phyloP scores from a whole-genome alignment of 495 filamentous ascomycete species.

The Daldinia caldariorum region DNA sequence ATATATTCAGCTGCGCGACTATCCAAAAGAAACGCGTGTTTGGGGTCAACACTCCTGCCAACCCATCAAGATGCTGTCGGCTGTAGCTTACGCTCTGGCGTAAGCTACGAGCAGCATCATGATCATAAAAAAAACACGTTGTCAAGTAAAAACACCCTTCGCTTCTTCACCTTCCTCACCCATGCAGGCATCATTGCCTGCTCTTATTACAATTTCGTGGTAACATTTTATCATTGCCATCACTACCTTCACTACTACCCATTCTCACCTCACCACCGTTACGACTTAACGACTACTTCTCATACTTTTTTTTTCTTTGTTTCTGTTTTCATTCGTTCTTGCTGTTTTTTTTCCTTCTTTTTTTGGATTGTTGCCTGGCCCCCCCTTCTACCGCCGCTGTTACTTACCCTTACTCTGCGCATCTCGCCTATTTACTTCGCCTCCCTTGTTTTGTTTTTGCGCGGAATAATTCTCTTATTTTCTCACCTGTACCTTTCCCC shows the following conservation, averaged over 20 bases:
- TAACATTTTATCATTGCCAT: constrained; percentile 23
- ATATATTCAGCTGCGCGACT: constrained; percentile 30
- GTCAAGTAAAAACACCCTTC: constrained; percentile 25
- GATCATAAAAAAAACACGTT: constrained; percentile 18
- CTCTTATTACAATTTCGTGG: constrained; percentile 30
- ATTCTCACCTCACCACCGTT: constrained; percentile 13
- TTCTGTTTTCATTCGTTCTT: constrained; percentile 6
- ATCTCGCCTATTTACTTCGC: constrained; percentile 26
- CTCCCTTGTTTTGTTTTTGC: constrained; percentile 20
- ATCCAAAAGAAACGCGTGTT: constrained; percentile 27
- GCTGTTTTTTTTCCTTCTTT: constrained; percentile 8
- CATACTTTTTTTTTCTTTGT: neutral
- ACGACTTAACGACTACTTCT: constrained; percentile 14
- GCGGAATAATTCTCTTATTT: constrained; percentile 31
- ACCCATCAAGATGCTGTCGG: constrained; percentile 13
- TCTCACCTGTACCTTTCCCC: constrained; percentile 16
- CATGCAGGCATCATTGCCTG: constrained; percentile 1
- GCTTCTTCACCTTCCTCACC: constrained; percentile 17
- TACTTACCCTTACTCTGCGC: constrained; percentile 19
- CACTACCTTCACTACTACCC: constrained; percentile 8
- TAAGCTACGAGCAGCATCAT: constrained; percentile 5
- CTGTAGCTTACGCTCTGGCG: constrained; percentile 11
- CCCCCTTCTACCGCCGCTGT: constrained; percentile 33
- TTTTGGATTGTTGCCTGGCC: constrained; percentile 14
- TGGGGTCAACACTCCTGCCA: constrained; percentile 2